Base-by-base conservation (phyloP, 495 filamentous ascomycete species). In the Podospora anserina region DNA sequence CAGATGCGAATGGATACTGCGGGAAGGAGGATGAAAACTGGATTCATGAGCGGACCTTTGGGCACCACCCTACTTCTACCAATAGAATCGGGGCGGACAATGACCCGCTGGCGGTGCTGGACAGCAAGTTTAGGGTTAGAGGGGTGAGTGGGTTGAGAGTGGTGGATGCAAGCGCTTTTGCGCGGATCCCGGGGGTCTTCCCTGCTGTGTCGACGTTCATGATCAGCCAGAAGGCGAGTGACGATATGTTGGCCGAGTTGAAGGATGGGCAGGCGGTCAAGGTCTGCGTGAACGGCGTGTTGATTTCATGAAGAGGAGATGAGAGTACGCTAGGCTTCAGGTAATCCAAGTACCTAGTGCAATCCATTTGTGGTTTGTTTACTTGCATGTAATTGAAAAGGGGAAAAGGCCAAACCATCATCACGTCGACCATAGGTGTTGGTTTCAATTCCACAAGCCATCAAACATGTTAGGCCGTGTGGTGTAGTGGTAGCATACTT, bases 171-270 rank as follows among this genome's bases (percentile, higher is more conserved):
- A 76, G 72, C 61, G 71, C 82, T 4, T 83, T 85, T 72, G 78
- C 84, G 4, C 65, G 76, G 61, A 83, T 83, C 64, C 82, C 80
- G 7, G 86, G 87, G 1, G 78, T 82, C 2, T 88, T 85, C 64
- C 81, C 84, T 6, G 79, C 78, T 15, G 73, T 84, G 20, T 79
- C 85, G 7, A 87, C 84, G 9, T 87, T 88, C 65, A 85, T 88
- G 82, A 78, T 88, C 49, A 82, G 78, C 65, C 86, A 88, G 76
- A 88, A 88, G 79, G 86, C 86, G 11, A 82, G 84, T 3, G 85
- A 86, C 44, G 84, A 84, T 5, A 87, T 88, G 65, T 65, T 85
- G 68, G 78, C 76, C 4, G 82, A 79, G 71, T 39, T 75, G 49
- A 64, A 73, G 68, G 69, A 56, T 13, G 71, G 74, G 0, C 70